These are phyloP conservation scores for Beauveria medogensis DNA, from an alignment of 2,329 filamentous ascomycete genomes.

Conservation along the genomic window DNA sequence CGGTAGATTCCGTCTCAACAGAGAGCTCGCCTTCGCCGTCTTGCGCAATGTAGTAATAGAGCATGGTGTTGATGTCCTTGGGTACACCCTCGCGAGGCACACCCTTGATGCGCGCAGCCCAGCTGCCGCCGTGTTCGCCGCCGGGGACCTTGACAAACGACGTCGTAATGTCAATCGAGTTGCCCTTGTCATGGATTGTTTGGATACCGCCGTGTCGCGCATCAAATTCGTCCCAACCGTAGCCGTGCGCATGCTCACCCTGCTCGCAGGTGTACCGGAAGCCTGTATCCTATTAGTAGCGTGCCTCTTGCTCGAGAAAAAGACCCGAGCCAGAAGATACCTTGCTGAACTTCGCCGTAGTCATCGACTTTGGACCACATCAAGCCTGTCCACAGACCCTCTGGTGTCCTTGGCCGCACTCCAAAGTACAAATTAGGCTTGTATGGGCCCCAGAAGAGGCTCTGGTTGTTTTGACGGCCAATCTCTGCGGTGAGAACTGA, in stretches of 20 bases:
- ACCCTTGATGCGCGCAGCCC: slow-evolving; percentile 84
- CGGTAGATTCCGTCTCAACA: slow-evolving; percentile 44
- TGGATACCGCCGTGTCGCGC: slow-evolving; percentile 79
- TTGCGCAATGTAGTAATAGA: slow-evolving; percentile 75
- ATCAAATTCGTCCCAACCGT: slow-evolving; percentile 98
- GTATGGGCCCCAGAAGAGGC: slow-evolving; percentile 92
- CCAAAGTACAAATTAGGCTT: slow-evolving; percentile 93
- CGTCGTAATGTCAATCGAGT: slow-evolving; percentile 83
- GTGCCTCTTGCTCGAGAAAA: neutral
- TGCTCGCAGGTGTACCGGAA: slow-evolving; percentile 96
- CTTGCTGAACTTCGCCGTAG: slow-evolving; percentile 65
- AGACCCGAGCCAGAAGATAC: slow-evolving; percentile 38
- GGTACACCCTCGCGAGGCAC: slow-evolving; percentile 62
- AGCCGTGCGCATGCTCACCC: slow-evolving; percentile 85
- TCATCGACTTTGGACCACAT: slow-evolving; percentile 85
- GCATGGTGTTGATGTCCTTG: slow-evolving; percentile 60
- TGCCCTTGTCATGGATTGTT: slow-evolving; percentile 82
- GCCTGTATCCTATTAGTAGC: slow-evolving; percentile 37
- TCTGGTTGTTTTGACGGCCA: slow-evolving; percentile 61
- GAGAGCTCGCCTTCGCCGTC: slow-evolving; percentile 65
- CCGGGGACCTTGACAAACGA: slow-evolving; percentile 91
- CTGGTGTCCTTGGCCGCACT: slow-evolving; percentile 70
- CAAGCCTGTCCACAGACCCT: slow-evolving; percentile 73
- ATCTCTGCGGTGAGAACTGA: slow-evolving; percentile 41
- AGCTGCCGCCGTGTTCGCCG: slow-evolving; percentile 77